Evolutionary conservation across 164 flowering plant species (phyloP).

Genomic region (Vitis labrusca): DNA sequence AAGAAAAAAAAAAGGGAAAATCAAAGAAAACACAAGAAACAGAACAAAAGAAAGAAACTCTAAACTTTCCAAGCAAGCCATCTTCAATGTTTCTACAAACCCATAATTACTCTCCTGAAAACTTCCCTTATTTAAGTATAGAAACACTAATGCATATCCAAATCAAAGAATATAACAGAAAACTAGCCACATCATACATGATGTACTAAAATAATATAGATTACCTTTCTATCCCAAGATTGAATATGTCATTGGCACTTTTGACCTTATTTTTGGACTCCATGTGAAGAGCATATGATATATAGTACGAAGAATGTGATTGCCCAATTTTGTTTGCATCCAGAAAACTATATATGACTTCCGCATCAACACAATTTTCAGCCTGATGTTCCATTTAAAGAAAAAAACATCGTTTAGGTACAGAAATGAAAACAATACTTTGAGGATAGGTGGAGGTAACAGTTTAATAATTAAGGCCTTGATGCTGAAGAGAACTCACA

Average conservation of each 20-base stretch:
- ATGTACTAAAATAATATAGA: background rate
- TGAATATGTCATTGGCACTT: slow-evolving; percentile 69
- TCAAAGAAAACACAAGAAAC: too few species aligned
- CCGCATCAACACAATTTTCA: slow-evolving; percentile 83
- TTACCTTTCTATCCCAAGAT: slow-evolving; percentile 75
- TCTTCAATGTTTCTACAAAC: too few species aligned
- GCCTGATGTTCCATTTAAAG: slow-evolving; percentile 55
- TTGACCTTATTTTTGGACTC: slow-evolving; percentile 72
- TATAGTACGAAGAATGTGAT: slow-evolving; percentile 65
- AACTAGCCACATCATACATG: background rate
- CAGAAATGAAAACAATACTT: background rate
- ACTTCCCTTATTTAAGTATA: too few species aligned
- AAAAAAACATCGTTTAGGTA: background rate
- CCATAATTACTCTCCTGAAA: too few species aligned
- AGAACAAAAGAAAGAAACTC: too few species aligned
- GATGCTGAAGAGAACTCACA: slow-evolving; percentile 43
- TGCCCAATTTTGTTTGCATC: slow-evolving; percentile 81
- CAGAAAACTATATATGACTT: slow-evolving; percentile 73
- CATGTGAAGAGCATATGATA: slow-evolving; percentile 73
- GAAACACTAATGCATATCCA: too few species aligned
- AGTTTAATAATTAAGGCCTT: background rate
- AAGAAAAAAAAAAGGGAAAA: too few species aligned
- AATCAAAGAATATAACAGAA: too few species aligned
- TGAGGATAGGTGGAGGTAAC: background rate
- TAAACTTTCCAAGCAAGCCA: too few species aligned